Evolutionary conservation across 208 protist genomes (phyloP).

Genomic region (Acanthamoeba sp.): DNA sequence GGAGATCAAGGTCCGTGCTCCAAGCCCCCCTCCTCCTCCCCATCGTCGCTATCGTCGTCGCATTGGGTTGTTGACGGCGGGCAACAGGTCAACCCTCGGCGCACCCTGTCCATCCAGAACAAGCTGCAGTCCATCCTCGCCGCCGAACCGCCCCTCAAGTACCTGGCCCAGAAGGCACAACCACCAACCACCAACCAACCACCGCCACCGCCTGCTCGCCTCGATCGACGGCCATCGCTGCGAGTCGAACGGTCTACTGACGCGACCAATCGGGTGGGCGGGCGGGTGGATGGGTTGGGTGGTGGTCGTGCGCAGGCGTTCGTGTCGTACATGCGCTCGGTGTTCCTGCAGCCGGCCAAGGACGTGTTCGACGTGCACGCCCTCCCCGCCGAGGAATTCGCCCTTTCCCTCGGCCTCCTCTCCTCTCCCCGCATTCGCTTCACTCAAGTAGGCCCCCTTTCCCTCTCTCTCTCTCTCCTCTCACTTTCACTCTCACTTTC

Average conservation of each 20-base stretch:
- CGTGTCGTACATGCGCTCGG: constrained; percentile 96
- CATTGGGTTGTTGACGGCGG: not conserved
- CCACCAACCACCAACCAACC: no score
- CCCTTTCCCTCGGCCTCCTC: constrained; percentile 95
- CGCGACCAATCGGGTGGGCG: no score
- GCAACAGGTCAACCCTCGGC: constrained; percentile 91
- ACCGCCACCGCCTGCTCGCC: no score
- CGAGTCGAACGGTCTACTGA: no score
- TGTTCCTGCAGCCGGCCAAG: constrained; percentile 97
- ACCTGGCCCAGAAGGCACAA: constrained; percentile 96
- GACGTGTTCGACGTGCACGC: constrained; percentile 95
- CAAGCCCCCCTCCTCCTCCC: not conserved
- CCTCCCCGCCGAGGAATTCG: constrained; percentile 94
- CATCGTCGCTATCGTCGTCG: no score
- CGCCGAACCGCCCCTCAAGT: constrained; percentile 95
- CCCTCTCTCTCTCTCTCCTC: not conserved
- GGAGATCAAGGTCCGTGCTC: constrained; percentile 16
- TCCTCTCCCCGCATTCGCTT: constrained; percentile 95
- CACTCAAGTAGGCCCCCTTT: constrained; percentile 95
- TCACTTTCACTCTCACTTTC: no score
- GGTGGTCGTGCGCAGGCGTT: constrained; percentile 84
- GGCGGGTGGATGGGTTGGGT: not conserved
- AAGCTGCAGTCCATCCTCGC: constrained; percentile 95
- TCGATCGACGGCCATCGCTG: no score
- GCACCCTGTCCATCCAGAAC: constrained; percentile 89